These are phyloP conservation scores for Gossypium gossypioides DNA, from an alignment of 441 rosid genomes.

Conservation along the genomic window DNA sequence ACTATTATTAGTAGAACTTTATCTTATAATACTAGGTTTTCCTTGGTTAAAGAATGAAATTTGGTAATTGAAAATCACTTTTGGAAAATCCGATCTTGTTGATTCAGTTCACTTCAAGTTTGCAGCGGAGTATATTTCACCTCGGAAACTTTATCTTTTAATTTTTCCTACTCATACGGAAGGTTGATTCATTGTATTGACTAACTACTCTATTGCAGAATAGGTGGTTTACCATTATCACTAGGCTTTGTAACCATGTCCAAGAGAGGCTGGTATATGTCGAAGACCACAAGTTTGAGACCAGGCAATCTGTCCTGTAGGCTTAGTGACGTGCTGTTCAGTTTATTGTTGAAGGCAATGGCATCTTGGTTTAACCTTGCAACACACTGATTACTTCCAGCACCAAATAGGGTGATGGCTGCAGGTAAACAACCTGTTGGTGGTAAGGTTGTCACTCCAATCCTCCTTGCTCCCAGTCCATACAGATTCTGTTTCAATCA, in stretches of 20 bases:
- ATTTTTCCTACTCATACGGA: neutral
- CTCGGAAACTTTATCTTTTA: neutral
- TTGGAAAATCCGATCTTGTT: neutral
- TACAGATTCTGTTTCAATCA: constrained; percentile 55
- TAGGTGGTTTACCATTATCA: constrained; percentile 46
- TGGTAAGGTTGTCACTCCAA: constrained; percentile 75
- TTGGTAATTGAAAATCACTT: neutral
- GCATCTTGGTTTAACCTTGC: constrained; percentile 68
- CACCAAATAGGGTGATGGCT: constrained; percentile 71
- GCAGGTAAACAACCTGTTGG: constrained; percentile 91
- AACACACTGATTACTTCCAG: constrained; percentile 66
- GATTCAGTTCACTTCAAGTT: neutral
- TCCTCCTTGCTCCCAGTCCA: constrained; percentile 66
- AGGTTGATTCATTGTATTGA: neutral
- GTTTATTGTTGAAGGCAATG: constrained; percentile 55
- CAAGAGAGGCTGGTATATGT: constrained; percentile 69
- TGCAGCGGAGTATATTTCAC: neutral
- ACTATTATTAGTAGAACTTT: neutral
- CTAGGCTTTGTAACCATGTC: constrained; percentile 55
- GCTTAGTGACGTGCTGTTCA: constrained; percentile 54
- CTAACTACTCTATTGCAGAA: constrained; percentile 15
- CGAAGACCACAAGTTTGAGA: constrained; percentile 77
- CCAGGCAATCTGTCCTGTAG: constrained; percentile 44
- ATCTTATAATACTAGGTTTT: neutral
- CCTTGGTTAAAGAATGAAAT: constrained; percentile 3